Percentiles rank a stretch among this genome's conserved stretches.
Evolutionary conservation across 805 yeast genomes (phyloP).

Genomic region (Phaffomyces thermotolerans): DNA sequence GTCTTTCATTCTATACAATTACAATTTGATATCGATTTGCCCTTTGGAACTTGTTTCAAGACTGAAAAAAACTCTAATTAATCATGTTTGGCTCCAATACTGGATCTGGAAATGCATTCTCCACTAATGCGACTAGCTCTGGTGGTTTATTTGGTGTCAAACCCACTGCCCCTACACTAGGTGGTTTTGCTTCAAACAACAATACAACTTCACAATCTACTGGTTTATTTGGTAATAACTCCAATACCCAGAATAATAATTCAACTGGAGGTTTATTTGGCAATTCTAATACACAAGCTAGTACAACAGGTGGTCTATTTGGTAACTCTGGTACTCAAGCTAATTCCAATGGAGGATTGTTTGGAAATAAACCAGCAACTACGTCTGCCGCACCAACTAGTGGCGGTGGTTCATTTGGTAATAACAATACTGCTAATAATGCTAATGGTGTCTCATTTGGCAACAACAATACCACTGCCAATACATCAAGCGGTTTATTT

Average conservation of each 20-base stretch:
- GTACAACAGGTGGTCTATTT: conserved; percentile 14
- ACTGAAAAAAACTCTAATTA: not conserved
- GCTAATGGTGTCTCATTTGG: conserved; percentile 8
- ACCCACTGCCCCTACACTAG: not conserved
- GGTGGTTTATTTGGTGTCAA: conserved; percentile 12
- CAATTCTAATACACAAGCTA: not conserved
- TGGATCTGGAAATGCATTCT: conserved; percentile 8
- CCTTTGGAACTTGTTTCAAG: not conserved
- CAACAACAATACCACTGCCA: conserved; percentile 7
- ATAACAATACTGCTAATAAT: not conserved
- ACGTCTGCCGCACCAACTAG: not conserved
- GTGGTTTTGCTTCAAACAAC: conserved; percentile 1
- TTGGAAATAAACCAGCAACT: not conserved
- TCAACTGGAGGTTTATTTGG: conserved; percentile 11
- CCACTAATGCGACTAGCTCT: conserved; percentile 3
- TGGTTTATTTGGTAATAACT: not conserved
- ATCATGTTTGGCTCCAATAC: conserved; percentile 5
- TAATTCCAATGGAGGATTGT: not conserved
- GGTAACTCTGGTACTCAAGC: conserved; percentile 14
- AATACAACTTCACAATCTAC: not conserved
- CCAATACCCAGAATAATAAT: not conserved
- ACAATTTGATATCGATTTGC: not conserved
- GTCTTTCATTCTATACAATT: not conserved
- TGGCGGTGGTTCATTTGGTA: conserved; percentile 11
- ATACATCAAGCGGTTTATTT: not conserved